phyloP scores from a whole-genome alignment of 1,139 yeast genomes.

The Blastobotrys arbuscula region DNA sequence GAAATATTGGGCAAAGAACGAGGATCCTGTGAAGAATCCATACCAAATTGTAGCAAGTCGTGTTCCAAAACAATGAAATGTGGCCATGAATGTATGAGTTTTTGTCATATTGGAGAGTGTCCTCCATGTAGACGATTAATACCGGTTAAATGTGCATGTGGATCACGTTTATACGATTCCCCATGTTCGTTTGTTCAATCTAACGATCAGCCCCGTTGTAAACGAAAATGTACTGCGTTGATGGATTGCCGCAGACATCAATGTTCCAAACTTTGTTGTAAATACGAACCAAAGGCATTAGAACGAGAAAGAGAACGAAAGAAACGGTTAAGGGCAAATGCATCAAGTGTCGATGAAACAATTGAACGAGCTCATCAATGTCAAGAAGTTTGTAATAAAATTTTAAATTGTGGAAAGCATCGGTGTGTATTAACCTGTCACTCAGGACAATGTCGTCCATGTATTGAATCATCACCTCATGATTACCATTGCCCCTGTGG shows the following conservation, averaged over 20 bases:
- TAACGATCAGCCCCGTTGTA: constrained; percentile 56
- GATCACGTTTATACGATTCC: constrained; percentile 45
- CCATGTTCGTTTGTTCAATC: constrained; percentile 56
- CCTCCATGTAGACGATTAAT: constrained; percentile 49
- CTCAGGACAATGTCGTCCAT: constrained; percentile 76
- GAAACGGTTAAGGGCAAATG: constrained; percentile 37
- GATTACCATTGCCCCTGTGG: constrained; percentile 87
- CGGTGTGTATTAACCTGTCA: constrained; percentile 74
- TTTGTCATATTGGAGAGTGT: constrained; percentile 77
- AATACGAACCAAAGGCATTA: constrained; percentile 57
- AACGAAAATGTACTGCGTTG: constrained; percentile 68
- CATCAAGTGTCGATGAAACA: constrained; percentile 35
- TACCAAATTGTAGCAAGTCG: constrained; percentile 62
- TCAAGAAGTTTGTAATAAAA: constrained; percentile 59
- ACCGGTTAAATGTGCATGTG: constrained; percentile 49
- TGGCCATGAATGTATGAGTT: constrained; percentile 63
- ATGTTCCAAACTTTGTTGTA: constrained; percentile 67
- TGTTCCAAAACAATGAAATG: constrained; percentile 64
- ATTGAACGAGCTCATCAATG: constrained; percentile 80
- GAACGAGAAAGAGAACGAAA: constrained; percentile 54
- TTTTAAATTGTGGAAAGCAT: constrained; percentile 68
- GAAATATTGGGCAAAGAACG: constrained; percentile 44
- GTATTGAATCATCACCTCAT: constrained; percentile 76
- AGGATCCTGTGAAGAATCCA: constrained; percentile 52
- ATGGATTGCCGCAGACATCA: constrained; percentile 79